Conservation (phyloP, 768 basidiomycete species). For the Tulasnella calospora region DNA sequence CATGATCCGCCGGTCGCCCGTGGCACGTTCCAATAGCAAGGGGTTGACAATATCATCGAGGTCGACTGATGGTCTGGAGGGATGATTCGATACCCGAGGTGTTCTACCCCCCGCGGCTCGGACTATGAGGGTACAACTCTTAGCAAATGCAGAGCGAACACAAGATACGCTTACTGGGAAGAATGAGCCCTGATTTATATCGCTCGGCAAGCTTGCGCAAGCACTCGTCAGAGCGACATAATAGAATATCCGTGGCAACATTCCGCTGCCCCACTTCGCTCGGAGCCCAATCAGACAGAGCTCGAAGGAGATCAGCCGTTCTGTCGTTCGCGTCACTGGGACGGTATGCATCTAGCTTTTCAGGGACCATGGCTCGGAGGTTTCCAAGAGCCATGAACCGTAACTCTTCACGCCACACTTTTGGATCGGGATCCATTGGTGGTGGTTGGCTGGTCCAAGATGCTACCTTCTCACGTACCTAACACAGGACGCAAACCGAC, state of each 20-base stretch:
- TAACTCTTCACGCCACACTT: too few species aligned
- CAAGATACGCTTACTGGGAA: neutral
- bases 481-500: too few species aligned
- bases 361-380: too few species aligned
- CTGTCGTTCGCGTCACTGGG: too few species aligned
- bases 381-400: too few species aligned
- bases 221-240: neutral
- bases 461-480: too few species aligned
- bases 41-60: neutral
- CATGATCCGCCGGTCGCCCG: neutral
- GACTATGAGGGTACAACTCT: neutral
- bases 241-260: neutral
- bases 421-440: too few species aligned
- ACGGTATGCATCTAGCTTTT: too few species aligned
- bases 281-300: neutral
- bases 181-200: neutral
- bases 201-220: neutral
- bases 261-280: neutral
- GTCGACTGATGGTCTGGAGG: neutral
- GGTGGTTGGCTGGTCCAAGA: too few species aligned
- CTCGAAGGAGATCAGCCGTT: neutral
- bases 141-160: fast-evolving
- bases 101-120: neutral
- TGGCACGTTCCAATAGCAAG: neutral
- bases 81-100: neutral